A percentile compares a stretch with the other conserved stretches of the same genome.
Evolutionary conservation across 2,329 filamentous ascomycete genomes (phyloP).

Genomic region (Rhinocladiella mackenziei): DNA sequence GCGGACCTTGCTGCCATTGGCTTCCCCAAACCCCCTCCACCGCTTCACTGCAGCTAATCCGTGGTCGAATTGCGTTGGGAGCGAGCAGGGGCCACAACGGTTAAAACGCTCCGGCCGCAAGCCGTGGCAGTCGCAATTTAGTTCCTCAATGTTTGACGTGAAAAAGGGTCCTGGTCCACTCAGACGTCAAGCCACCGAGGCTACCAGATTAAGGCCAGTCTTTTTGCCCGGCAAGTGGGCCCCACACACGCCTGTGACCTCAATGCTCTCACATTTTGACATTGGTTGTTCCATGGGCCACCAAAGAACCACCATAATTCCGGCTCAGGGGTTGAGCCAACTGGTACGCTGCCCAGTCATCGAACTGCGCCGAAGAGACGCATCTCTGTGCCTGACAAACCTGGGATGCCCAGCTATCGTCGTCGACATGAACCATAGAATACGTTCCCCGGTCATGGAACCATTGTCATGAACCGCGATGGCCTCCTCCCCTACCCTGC

Average conservation of each 20-base stretch:
- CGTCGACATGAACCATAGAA: too few species aligned
- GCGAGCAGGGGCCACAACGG: constrained; percentile 21
- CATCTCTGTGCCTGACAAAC: too few species aligned
- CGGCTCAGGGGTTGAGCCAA: neutral
- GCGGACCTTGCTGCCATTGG: constrained; percentile 3
- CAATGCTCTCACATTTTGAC: neutral
- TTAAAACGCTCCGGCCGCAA: constrained; percentile 25
- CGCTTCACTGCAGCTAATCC: too few species aligned
- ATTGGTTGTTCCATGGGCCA: neutral
- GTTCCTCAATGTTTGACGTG: constrained; percentile 23
- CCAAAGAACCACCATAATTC: neutral
- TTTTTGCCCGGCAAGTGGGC: too few species aligned
- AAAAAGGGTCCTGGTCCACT: constrained; percentile 18
- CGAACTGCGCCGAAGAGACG: neutral
- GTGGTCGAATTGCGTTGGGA: too few species aligned
- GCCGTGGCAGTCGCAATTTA: constrained; percentile 25
- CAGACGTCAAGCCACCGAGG: constrained; percentile 3
- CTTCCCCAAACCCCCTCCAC: constrained; percentile 3
- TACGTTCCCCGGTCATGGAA: too few species aligned
- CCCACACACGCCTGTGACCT: neutral
- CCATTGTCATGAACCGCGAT: too few species aligned
- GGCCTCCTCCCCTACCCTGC: too few species aligned
- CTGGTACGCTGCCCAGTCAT: neutral
- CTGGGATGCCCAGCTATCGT: too few species aligned
- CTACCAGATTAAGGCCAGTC: constrained; percentile 4